These are phyloP conservation scores for Leishmania mexicana DNA, from an alignment of 208 protist species.

Conservation along the genomic window DNA sequence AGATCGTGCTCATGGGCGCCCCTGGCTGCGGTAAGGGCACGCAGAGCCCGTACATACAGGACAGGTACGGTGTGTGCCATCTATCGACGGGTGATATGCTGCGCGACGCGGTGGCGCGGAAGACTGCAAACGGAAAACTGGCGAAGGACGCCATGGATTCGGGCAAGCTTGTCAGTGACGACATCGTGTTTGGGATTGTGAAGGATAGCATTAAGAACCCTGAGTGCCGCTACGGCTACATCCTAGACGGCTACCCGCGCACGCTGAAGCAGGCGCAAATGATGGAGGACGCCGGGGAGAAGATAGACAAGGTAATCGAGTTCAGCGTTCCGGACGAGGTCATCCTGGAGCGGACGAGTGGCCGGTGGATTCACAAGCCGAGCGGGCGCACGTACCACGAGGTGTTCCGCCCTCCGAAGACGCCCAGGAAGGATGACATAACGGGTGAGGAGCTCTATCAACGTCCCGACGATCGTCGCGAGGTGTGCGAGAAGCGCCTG, in stretches of 20 bases:
- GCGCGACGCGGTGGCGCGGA: slow-evolving; percentile 74
- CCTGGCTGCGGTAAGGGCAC: slow-evolving; percentile 95
- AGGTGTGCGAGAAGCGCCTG: slow-evolving; percentile 89
- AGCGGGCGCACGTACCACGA: slow-evolving; percentile 95
- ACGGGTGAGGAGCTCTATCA: slow-evolving; percentile 94
- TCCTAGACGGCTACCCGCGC: slow-evolving; percentile 96
- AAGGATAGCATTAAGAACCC: slow-evolving; percentile 83
- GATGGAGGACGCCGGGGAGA: slow-evolving; percentile 84
- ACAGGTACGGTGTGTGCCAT: slow-evolving; percentile 93
- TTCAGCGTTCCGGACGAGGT: slow-evolving; percentile 93
- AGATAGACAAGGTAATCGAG: slow-evolving; percentile 88
- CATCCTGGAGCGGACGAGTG: slow-evolving; percentile 90
- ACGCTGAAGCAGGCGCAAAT: slow-evolving; percentile 92
- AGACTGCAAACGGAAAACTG: slow-evolving; percentile 69
- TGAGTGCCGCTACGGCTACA: slow-evolving; percentile 90
- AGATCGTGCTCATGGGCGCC: slow-evolving; percentile 91
- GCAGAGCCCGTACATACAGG: slow-evolving; percentile 86
- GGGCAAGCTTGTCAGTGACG: slow-evolving; percentile 90
- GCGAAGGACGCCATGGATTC: slow-evolving; percentile 78
- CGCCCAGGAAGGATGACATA: slow-evolving; percentile 89
- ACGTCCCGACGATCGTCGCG: slow-evolving; percentile 93
- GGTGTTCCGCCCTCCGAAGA: slow-evolving; percentile 91
- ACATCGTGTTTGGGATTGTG: slow-evolving; percentile 93
- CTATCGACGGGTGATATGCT: slow-evolving; percentile 96
- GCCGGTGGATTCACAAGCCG: slow-evolving; percentile 91